Evolutionary conservation across 148 eudicot species (phyloP), one percentile per base, ranked within the genome.

Genomic region (Camellia sinensis): DNA sequence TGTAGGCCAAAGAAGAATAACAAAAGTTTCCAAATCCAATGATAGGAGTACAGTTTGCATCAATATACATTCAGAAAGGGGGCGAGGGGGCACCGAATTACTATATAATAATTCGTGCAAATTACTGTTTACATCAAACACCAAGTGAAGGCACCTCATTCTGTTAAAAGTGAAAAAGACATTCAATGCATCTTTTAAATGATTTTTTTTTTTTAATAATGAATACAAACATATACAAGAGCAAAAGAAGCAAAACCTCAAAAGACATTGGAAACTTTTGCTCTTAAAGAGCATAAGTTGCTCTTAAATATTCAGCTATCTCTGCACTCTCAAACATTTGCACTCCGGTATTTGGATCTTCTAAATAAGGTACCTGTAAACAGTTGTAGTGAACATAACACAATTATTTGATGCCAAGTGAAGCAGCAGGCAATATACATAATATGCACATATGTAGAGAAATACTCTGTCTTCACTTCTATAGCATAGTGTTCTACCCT

Each of bases 271-370:
- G 78, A 65, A 19, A 68, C 37, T 21, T 67, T 46, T 74, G 79
- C 59, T 63, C 50, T 89, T 77, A 93, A 69, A 89, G 83, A 79
- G 91, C 92, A 72, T 96, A 96, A 61, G 99, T 94, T 79, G 97
- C 94, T 88, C 80, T 86, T 61, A 94, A 79, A 75, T 94, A 96
- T 44, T 96, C 98, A n/a, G 93, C 87, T 45, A 96, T 96, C 68
- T 94, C 97, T 45, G 98, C 98, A 82, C 99, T 96, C 81, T 94
- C 98, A 80, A 94, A 96, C 98, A 93, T 94, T 80, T 94, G 85
- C 77, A 96, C 90, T 53, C 99, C 99, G 3, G 97, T 93, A 80
- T 96, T 96, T 65, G 98, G 98, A 87, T 96, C 99, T 87, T 96
- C 99, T 73, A 96, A 79, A 78, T 89, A 92, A 76, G 98, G 99